Conservation (phyloP, 768 basidiomycete species). For the Sarcodon aspratus region DNA sequence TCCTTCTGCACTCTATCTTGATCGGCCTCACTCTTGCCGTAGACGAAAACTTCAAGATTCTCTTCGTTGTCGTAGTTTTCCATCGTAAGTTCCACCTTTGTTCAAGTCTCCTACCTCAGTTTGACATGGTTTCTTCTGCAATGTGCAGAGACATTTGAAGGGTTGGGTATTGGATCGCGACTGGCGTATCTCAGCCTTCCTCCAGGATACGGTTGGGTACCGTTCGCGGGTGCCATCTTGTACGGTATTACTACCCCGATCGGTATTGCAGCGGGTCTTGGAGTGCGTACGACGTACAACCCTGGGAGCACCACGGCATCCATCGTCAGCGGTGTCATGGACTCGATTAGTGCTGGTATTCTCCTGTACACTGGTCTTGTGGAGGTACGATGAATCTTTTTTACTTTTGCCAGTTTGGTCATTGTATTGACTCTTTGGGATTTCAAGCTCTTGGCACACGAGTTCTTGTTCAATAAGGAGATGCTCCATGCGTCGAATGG, state of each 20-base stretch:
- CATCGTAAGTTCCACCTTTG: conserved; percentile 57
- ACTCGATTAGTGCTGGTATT: conserved; percentile 80
- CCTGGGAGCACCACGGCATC: conserved; percentile 63
- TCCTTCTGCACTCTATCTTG: conserved; percentile 75
- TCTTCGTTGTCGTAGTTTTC: conserved; percentile 87
- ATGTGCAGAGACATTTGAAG: conserved; percentile 78
- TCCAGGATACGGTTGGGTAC: conserved; percentile 39
- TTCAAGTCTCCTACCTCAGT: background rate
- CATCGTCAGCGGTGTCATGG: conserved; percentile 78
- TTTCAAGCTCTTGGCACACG: conserved; percentile 74
- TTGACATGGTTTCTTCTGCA: too few species aligned
- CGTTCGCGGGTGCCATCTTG: conserved; percentile 44
- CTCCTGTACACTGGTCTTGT: conserved; percentile 81
- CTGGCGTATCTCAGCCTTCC: conserved; percentile 67
- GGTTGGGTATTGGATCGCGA: conserved; percentile 85
- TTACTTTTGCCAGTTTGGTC: background rate
- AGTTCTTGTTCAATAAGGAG: conserved; percentile 84
- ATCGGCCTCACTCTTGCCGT: conserved; percentile 92
- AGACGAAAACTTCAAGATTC: conserved; percentile 62
- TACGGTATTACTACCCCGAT: conserved; percentile 79
- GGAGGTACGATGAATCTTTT: conserved; percentile 37
- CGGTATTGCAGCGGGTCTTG: conserved; percentile 76
- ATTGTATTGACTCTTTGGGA: background rate
- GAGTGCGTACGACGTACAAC: conserved; percentile 69
- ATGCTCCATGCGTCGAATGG: conserved; percentile 63